Conservation (phyloP, 179 eudicot genomes). For the Carnegiea gigantea region DNA sequence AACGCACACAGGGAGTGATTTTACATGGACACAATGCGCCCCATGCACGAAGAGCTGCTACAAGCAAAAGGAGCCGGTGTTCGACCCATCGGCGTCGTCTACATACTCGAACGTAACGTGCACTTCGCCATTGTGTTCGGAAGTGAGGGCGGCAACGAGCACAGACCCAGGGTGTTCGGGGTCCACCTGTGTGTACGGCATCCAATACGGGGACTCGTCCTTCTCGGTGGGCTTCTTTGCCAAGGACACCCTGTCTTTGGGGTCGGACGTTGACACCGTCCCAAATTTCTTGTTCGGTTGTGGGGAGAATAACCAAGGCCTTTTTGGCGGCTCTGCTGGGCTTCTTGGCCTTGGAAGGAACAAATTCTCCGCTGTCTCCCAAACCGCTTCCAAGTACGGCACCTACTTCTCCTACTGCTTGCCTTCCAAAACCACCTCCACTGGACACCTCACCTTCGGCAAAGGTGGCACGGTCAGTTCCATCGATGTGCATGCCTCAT, state of each 20-base stretch:
- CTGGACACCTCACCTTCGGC: constrained; percentile 39
- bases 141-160: constrained; percentile 52
- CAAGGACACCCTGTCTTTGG: constrained; percentile 46
- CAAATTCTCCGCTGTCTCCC: constrained; percentile 56
- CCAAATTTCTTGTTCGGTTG: constrained; percentile 65
- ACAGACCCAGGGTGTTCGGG: constrained; percentile 43
- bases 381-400: constrained; percentile 54
- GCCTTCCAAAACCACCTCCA: constrained; percentile 33
- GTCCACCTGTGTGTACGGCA: constrained; percentile 59
- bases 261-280: constrained; percentile 29
- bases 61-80: constrained; percentile 56
- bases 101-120: constrained; percentile 65
- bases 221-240: constrained; percentile 67
- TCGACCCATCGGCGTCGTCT: constrained; percentile 52
- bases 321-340: constrained; percentile 67
- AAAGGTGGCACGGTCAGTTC: constrained; percentile 27
- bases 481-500: too few species aligned
- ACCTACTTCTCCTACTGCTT: constrained; percentile 49
- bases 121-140: constrained; percentile 46
- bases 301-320: constrained; percentile 84
- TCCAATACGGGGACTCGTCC: constrained; percentile 75
- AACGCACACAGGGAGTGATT: constrained; percentile 47
- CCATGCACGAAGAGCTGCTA: constrained; percentile 63
- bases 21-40: constrained; percentile 79
- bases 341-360: constrained; percentile 68